Base-by-base conservation (phyloP, 352 stramenopile genomes). In the Nothophytophthora sp. region DNA sequence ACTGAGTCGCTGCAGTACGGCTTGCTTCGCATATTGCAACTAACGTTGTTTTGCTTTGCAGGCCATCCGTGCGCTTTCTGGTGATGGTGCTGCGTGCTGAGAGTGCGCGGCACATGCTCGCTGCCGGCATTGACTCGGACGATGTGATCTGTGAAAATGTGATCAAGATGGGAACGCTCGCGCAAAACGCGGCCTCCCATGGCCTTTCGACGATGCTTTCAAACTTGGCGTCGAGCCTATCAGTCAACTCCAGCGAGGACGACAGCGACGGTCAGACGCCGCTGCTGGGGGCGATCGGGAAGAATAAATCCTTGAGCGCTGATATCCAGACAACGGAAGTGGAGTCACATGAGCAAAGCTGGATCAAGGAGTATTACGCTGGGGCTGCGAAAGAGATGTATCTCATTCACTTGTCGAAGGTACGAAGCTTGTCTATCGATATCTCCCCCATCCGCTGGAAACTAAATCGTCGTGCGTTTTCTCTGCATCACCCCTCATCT, bases 61-160 rank as follows among this genome's bases (percentile, higher is more conserved):
- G 81, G 9, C 48, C 72, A 5, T 63, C 66, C 11, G 71, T 88
- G 20, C 80, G 81, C 2, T 90, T 88, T 55, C 56, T 91, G 6
- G 78, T 90, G 15, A 85, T 95, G 63, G 72, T 95, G 1, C 52
- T 92, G 16, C 81, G 84, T 44, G 81, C 76, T 40, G 82, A 91
- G 54, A 92, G 70, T 51, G 70, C 77, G 13, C 68, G 85, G 6
- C 82, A 95, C 55, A 90, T 91, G 82, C 58, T 90, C 18, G 77
- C 88, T 19, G 76, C 81, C 12, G 83, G 81, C 11, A 72, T 94
- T n/a, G 69, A 77, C 33, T 61, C 76, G 3, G 79, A 96, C 50
- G 78, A 92, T 24, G 73, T 96, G 24, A 79, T 96, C 29, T 96
- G 88, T 35, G 81, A 96, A 37, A 90, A 96, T 49, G 76, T 90